Conservation (phyloP, 257 asterid species). For the Solanum pimpinellifolium region DNA sequence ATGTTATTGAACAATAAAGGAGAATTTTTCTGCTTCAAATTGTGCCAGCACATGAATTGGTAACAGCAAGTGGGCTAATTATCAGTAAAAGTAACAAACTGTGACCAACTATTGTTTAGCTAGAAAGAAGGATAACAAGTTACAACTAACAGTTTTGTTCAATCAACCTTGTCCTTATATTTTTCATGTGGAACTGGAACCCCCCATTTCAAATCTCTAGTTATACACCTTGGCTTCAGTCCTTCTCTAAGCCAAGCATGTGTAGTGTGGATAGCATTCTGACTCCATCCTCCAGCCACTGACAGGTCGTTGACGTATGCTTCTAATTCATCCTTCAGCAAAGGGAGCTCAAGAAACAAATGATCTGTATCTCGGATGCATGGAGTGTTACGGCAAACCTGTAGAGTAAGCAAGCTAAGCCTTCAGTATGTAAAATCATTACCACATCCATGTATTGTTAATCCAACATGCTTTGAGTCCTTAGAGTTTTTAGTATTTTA, state of each 20-base stretch:
- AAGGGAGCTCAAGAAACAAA: conserved; percentile 89
- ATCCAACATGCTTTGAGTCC: background rate
- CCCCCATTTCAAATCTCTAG: conserved; percentile 97
- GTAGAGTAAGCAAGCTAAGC: conserved; percentile 9
- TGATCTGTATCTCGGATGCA: conserved; percentile 66
- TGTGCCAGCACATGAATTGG: background rate
- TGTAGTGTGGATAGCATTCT: conserved; percentile 82
- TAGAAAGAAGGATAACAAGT: background rate
- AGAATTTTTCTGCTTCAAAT: background rate
- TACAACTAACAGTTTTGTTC: background rate
- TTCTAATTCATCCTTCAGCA: conserved; percentile 61
- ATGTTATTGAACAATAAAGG: background rate
- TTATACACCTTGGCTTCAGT: conserved; percentile 68
- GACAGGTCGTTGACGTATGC: conserved; percentile 54
- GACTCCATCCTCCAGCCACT: conserved; percentile 91
- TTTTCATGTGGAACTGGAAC: conserved; percentile 92
- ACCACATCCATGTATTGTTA: background rate
- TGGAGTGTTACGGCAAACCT: conserved; percentile 71
- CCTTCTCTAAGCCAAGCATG: conserved; percentile 92
- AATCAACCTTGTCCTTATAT: conserved; percentile 69
- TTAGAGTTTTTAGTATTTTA: background rate
- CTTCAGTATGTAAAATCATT: background rate
- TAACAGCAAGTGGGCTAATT: background rate
- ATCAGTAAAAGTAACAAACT: background rate
- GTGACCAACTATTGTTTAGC: background rate